Percentiles rank a stretch among this genome's conserved stretches.
Evolutionary conservation across 2,329 filamentous ascomycete species (phyloP).

Genomic region (Talaromyces rugulosus): DNA sequence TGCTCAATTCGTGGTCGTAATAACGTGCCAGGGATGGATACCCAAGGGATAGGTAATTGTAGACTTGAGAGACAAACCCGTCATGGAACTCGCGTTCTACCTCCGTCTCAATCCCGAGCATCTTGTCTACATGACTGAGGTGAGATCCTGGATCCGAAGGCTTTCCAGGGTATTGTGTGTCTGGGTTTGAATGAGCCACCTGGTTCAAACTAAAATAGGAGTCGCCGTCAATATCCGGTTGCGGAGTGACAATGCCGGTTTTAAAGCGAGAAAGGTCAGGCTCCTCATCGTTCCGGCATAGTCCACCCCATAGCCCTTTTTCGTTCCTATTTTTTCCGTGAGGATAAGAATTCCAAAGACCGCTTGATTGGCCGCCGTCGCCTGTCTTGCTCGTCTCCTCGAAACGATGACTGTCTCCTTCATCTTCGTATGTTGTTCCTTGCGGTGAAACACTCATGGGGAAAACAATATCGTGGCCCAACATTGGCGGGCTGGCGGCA

Average conservation of each 20-base stretch:
- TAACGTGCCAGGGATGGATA: slow-evolving; percentile 80
- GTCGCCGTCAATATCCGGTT: slow-evolving; percentile 15
- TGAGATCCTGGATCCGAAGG: slow-evolving; percentile 3
- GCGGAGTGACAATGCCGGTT: slow-evolving; percentile 25
- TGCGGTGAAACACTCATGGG: slow-evolving; percentile 79
- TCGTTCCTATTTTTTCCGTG: slow-evolving; percentile 34
- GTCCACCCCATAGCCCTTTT: slow-evolving; percentile 41
- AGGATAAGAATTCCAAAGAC: slow-evolving; percentile 74
- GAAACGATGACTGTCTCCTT: not conserved
- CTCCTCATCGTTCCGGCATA: slow-evolving; percentile 26
- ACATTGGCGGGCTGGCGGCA: slow-evolving; percentile 72
- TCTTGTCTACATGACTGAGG: slow-evolving; percentile 20
- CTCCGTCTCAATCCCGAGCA: slow-evolving; percentile 37
- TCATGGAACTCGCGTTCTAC: slow-evolving; percentile 70
- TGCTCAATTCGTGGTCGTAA: slow-evolving; percentile 80
- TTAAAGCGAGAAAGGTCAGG: slow-evolving; percentile 11
- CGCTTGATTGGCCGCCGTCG: slow-evolving; percentile 53
- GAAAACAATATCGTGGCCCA: slow-evolving; percentile 75
- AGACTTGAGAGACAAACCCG: slow-evolving; percentile 87
- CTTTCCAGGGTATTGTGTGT: slow-evolving; percentile 10
- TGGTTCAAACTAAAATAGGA: slow-evolving; percentile 8
- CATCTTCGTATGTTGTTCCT: slow-evolving; percentile 70
- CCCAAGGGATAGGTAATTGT: slow-evolving; percentile 91
- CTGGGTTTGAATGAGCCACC: slow-evolving; percentile 21
- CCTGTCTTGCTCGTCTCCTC: slow-evolving; percentile 26